These are phyloP conservation scores for Eucalyptus sp. DNA, from an alignment of 345 rosid genomes.

Conservation along the genomic window DNA sequence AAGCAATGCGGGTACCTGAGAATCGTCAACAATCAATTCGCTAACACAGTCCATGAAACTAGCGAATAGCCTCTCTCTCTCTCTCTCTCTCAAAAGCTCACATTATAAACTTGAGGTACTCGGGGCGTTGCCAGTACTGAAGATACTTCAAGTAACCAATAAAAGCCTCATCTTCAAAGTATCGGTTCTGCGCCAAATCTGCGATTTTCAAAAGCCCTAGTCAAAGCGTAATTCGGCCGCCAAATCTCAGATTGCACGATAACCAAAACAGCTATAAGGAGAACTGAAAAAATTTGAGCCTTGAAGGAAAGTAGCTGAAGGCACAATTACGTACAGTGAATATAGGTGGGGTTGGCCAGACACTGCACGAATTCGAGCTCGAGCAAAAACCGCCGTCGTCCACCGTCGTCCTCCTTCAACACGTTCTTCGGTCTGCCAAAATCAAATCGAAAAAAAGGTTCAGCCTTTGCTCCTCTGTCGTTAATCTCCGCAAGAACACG, in stretches of 20 bases:
- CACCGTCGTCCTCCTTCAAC: conserved; percentile 89
- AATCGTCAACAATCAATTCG: background rate
- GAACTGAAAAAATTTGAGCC: background rate
- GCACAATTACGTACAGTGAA: conserved; percentile 49
- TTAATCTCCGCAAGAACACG: background rate
- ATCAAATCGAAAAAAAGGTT: background rate
- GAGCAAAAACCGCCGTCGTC: conserved; percentile 74
- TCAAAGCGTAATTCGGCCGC: background rate
- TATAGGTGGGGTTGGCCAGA: conserved; percentile 95
- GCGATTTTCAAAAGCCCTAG: background rate
- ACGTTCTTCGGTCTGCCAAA: conserved; percentile 32
- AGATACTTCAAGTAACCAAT: conserved; percentile 96
- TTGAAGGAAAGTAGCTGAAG: background rate
- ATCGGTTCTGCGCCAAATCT: conserved; percentile 99
- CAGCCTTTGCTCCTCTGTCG: background rate
- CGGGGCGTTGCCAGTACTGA: conserved; percentile 92
- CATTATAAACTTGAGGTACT: conserved; percentile 86
- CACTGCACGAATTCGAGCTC: conserved; percentile 94
- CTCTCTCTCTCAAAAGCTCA: conserved; percentile 17
- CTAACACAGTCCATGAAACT: background rate
- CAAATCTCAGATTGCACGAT: background rate
- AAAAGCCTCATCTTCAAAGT: conserved; percentile 96
- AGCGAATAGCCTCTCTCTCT: background rate
- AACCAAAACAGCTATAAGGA: background rate
- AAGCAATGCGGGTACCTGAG: conserved; percentile 97